Evolutionary conservation across 2,329 filamentous ascomycete genomes (phyloP).

Genomic region (Lithohypha guttulata): DNA sequence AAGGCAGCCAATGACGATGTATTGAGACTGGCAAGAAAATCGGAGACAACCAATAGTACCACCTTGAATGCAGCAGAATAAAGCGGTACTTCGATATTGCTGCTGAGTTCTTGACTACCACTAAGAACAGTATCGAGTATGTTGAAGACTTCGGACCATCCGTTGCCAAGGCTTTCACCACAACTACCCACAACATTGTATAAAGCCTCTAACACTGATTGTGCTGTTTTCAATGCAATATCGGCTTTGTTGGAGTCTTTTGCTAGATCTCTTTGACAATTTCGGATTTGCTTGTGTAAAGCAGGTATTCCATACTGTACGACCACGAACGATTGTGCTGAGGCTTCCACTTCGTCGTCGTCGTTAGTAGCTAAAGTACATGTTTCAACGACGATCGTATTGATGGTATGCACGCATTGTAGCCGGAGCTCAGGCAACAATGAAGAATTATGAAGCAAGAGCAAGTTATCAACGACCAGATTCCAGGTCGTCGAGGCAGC

Average conservation of each 20-base stretch:
- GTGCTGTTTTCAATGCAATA: conserved; percentile 10
- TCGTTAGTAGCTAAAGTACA: conserved; percentile 31
- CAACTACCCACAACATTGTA: conserved; percentile 77
- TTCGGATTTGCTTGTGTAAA: conserved; percentile 14
- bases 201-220: conserved; percentile 54
- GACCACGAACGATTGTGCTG: conserved; percentile 8
- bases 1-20: conserved; percentile 64
- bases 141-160: conserved; percentile 78
- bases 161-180: conserved; percentile 53
- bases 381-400: conserved; percentile 33
- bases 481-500: conserved; percentile 67
- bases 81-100: conserved; percentile 1
- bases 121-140: conserved; percentile 76
- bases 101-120: conserved; percentile 11
- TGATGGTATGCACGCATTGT: conserved; percentile 53
- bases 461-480: conserved; percentile 48
- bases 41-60: conserved; percentile 83
- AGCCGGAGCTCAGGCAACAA: conserved; percentile 31
- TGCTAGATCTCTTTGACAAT: background rate
- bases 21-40: conserved; percentile 69
- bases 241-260: background rate
- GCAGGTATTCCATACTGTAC: conserved; percentile 14
- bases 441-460: conserved; percentile 33
- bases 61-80: conserved; percentile 77
- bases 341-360: conserved; percentile 20